These are phyloP conservation scores for Clarireedia sp. DNA, from an alignment of 2,329 filamentous ascomycete genomes.

Conservation along the genomic window DNA sequence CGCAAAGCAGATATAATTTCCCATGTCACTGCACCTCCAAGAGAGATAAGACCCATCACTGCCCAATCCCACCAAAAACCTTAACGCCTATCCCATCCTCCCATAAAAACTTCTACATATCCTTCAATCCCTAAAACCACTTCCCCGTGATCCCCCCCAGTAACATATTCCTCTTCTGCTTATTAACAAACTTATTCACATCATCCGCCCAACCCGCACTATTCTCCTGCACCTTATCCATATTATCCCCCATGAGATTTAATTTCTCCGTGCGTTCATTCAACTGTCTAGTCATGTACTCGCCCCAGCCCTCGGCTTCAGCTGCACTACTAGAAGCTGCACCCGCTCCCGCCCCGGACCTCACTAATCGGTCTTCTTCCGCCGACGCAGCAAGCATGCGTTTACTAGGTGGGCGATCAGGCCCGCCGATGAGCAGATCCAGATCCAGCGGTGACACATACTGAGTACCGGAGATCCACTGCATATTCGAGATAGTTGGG, in stretches of 20 bases:
- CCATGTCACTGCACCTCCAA: too few species aligned
- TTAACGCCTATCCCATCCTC: not conserved
- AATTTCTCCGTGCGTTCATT: conserved; percentile 88
- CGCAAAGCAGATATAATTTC: too few species aligned
- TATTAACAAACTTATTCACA: conserved; percentile 75
- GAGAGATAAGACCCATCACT: too few species aligned
- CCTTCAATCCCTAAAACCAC: conserved; percentile 31
- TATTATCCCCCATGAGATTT: conserved; percentile 71
- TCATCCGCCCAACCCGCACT: conserved; percentile 81
- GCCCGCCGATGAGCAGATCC: conserved; percentile 82
- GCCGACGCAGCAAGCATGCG: conserved; percentile 76
- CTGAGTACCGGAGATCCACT: conserved; percentile 95
- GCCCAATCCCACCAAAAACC: too few species aligned
- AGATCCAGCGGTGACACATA: conserved; percentile 81
- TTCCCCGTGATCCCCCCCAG: conserved; percentile 60
- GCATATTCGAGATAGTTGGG: conserved; percentile 88
- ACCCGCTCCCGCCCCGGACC: conserved; percentile 30
- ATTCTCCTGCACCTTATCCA: conserved; percentile 74
- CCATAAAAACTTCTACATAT: too few species aligned
- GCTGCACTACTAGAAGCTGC: conserved; percentile 27
- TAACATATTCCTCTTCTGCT: conserved; percentile 81
- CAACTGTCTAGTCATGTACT: conserved; percentile 79
- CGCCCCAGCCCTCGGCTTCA: conserved; percentile 54
- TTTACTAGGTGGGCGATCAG: conserved; percentile 80
- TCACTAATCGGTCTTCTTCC: conserved; percentile 59